These are phyloP conservation scores for Phialophora tarda DNA, from an alignment of 2,329 filamentous ascomycete genomes.

Conservation along the genomic window DNA sequence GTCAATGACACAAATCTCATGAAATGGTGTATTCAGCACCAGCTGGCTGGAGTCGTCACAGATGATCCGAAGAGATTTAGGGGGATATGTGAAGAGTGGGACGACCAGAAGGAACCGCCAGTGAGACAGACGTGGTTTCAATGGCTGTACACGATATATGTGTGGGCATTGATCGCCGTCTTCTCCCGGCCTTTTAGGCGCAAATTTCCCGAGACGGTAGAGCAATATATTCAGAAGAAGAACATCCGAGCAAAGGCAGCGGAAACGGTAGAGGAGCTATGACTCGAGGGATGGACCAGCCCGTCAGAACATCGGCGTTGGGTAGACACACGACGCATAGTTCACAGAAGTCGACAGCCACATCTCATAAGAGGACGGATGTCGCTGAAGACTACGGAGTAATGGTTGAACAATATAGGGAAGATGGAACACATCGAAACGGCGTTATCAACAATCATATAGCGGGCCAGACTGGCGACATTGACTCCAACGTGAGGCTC, in stretches of 20 bases:
- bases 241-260: slow-evolving; percentile 23
- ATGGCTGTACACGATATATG: slow-evolving; percentile 34
- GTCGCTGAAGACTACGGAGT: background rate
- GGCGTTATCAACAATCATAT: too few species aligned
- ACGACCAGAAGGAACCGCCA: slow-evolving; percentile 25
- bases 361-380: background rate
- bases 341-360: background rate
- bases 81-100: slow-evolving; percentile 38
- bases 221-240: slow-evolving; percentile 29
- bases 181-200: slow-evolving; percentile 31
- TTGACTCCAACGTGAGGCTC: background rate
- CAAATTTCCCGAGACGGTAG: slow-evolving; percentile 36
- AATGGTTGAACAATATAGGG: too few species aligned
- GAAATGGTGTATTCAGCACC: slow-evolving; percentile 74
- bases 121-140: slow-evolving; percentile 32
- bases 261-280: slow-evolving; percentile 13
- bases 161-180: slow-evolving; percentile 35
- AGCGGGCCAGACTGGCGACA: too few species aligned
- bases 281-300: background rate
- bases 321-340: background rate
- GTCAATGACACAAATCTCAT: slow-evolving; percentile 80
- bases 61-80: slow-evolving; percentile 74
- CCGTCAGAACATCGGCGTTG: background rate
- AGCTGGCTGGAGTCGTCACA: slow-evolving; percentile 81
- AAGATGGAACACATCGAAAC: too few species aligned